phyloP scores from a whole-genome alignment of 805 yeast genomes.

The Candida xiaguanensis region DNA sequence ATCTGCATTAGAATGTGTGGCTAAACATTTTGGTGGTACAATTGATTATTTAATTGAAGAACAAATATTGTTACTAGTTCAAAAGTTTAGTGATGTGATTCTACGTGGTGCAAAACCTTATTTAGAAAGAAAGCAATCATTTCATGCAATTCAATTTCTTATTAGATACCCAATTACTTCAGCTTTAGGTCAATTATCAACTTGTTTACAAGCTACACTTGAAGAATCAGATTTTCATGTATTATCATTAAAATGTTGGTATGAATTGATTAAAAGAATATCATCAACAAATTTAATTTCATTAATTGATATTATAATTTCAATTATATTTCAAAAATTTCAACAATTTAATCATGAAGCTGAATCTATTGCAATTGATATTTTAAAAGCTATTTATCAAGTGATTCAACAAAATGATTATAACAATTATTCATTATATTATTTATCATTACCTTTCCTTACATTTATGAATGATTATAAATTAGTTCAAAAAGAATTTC shows the following conservation, averaged over 20 bases:
- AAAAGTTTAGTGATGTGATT: conserved; percentile 73
- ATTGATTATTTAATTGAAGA: conserved; percentile 41
- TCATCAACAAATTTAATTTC: conserved; percentile 56
- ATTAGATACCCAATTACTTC: conserved; percentile 49
- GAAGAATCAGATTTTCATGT: conserved; percentile 58
- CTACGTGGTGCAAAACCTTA: conserved; percentile 72
- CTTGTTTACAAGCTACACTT: conserved; percentile 78
- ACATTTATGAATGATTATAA: conserved; percentile 28
- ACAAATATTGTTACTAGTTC: conserved; percentile 70
- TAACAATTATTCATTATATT: conserved; percentile 47
- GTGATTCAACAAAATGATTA: conserved; percentile 27
- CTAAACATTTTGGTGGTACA: conserved; percentile 14
- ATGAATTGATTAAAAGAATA: conserved; percentile 53
- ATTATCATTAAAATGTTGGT: conserved; percentile 67
- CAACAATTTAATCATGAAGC: conserved; percentile 45
- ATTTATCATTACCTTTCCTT: conserved; percentile 49
- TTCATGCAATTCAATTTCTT: conserved; percentile 70
- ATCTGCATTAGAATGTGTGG: conserved; percentile 41
- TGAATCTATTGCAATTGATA: conserved; percentile 47
- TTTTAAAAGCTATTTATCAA: conserved; percentile 38
- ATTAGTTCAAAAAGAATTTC: conserved; percentile 14
- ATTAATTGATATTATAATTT: conserved; percentile 68
- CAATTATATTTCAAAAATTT: conserved; percentile 73
- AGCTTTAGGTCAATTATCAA: conserved; percentile 79
- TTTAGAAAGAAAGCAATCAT: conserved; percentile 64